These are phyloP conservation scores for Trametes cubensis DNA, from an alignment of 768 basidiomycete species.

Conservation along the genomic window DNA sequence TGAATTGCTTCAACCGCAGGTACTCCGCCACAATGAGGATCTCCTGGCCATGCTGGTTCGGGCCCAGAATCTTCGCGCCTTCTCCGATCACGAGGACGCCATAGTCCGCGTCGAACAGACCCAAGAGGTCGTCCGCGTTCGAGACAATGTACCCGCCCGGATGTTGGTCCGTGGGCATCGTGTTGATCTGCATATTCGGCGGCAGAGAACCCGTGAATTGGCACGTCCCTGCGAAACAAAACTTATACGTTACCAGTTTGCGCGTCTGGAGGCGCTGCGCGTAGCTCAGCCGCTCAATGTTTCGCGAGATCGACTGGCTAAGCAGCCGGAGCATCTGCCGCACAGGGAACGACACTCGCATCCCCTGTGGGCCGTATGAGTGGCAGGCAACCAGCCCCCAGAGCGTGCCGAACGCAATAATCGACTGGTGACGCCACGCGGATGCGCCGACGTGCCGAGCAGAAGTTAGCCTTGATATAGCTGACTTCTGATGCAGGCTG, in stretches of 20 bases:
- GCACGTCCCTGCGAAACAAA: not conserved
- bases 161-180: constrained; percentile 64
- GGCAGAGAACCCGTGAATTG: not conserved
- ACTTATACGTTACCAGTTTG: constrained; percentile 58
- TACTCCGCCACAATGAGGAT: constrained; percentile 81
- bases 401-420: constrained; percentile 74
- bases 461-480: not conserved
- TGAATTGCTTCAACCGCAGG: constrained; percentile 70
- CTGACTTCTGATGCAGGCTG: not conserved
- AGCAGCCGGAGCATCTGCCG: constrained; percentile 80
- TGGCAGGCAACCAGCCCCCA: constrained; percentile 85
- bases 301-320: constrained; percentile 77
- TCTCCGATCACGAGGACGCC: constrained; percentile 74
- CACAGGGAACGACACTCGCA: constrained; percentile 84
- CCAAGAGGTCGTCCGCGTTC: constrained; percentile 76
- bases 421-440: constrained; percentile 50
- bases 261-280: constrained; percentile 73
- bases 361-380: constrained; percentile 75
- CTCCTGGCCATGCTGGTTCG: constrained; percentile 74
- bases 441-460: constrained; percentile 1
- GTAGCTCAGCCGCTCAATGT: constrained; percentile 79
- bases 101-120: constrained; percentile 77
- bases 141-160: constrained; percentile 80
- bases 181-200: constrained; percentile 57
- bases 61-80: constrained; percentile 70